phyloP scores from a whole-genome alignment of 768 basidiomycete species.

The Sutorius australiensis region DNA sequence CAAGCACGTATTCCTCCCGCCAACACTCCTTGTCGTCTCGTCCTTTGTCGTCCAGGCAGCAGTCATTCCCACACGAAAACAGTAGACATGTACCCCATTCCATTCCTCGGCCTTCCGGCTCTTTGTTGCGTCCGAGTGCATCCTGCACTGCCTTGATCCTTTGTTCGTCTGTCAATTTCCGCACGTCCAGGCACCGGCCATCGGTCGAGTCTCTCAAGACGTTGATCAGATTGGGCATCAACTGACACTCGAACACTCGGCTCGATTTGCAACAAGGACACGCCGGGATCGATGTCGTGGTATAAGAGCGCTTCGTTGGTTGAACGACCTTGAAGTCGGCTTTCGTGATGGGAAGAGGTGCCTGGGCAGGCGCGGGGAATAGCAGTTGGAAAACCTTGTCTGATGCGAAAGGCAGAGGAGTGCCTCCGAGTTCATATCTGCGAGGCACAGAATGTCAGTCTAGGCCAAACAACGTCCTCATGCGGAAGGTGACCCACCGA shows the following conservation, averaged over 20 bases:
- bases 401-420: conserved; percentile 81
- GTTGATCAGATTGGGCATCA: conserved; percentile 93
- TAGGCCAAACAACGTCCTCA: not conserved
- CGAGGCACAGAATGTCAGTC: not conserved
- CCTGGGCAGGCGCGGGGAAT: conserved; percentile 56
- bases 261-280: conserved; percentile 66
- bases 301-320: conserved; percentile 49
- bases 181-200: conserved; percentile 22
- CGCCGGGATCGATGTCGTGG: conserved; percentile 47
- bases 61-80: conserved; percentile 83
- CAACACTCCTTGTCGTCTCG: conserved; percentile 45
- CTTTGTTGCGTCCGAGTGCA: conserved; percentile 45
- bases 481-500: conserved; percentile 46
- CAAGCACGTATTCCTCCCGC: conserved; percentile 71
- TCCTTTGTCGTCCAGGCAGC: conserved; percentile 47
- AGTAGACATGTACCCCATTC: conserved; percentile 94
- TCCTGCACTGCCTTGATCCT: conserved; percentile 58
- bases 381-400: conserved; percentile 68
- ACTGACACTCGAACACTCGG: conserved; percentile 87
- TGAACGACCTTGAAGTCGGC: conserved; percentile 52
- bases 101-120: conserved; percentile 60
- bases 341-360: conserved; percentile 54
- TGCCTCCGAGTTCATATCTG: conserved; percentile 86
- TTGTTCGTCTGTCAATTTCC: conserved; percentile 60
- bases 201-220: conserved; percentile 44